Percentiles rank a stretch among this genome's conserved stretches.
Evolutionary conservation across 2,329 filamentous ascomycete species (phyloP).

Genomic region (Talaromyces rugulosus): DNA sequence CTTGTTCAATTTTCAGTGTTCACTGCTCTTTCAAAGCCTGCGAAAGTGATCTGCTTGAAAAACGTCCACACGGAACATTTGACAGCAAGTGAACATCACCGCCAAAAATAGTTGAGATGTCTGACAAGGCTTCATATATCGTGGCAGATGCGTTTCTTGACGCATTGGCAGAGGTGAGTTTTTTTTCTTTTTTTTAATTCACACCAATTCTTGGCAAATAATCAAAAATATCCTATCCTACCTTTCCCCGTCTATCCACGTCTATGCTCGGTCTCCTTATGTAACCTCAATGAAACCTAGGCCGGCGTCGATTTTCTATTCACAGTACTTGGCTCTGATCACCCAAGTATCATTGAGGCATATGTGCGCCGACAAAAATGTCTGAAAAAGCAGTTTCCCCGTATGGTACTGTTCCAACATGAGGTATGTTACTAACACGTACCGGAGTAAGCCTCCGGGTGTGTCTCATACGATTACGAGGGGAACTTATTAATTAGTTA

Average conservation of each 20-base stretch:
- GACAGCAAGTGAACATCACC: background rate
- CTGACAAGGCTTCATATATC: constrained; percentile 8
- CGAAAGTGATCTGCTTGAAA: background rate
- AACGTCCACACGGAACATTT: background rate
- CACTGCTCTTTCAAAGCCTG: background rate
- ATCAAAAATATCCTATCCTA: background rate
- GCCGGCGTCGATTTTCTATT: constrained; percentile 16
- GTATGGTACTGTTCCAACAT: constrained; percentile 17
- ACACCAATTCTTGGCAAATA: background rate
- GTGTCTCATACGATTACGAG: background rate
- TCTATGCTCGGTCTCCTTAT: background rate
- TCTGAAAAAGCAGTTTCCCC: constrained; percentile 13
- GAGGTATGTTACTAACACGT: constrained; percentile 10
- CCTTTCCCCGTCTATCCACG: background rate
- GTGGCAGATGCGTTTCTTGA: constrained; percentile 17
- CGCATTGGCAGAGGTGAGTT: constrained; percentile 15
- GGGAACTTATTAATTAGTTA: background rate
- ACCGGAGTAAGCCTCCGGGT: background rate
- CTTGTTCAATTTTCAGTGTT: background rate
- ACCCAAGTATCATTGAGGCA: constrained; percentile 17
- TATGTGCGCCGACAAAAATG: constrained; percentile 15
- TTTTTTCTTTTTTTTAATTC: background rate
- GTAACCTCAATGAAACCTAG: constrained; percentile 9
- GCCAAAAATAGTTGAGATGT: background rate
- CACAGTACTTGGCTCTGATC: constrained; percentile 16